Base-by-base conservation (phyloP, 306 rosid species). In the Prunus mume region DNA sequence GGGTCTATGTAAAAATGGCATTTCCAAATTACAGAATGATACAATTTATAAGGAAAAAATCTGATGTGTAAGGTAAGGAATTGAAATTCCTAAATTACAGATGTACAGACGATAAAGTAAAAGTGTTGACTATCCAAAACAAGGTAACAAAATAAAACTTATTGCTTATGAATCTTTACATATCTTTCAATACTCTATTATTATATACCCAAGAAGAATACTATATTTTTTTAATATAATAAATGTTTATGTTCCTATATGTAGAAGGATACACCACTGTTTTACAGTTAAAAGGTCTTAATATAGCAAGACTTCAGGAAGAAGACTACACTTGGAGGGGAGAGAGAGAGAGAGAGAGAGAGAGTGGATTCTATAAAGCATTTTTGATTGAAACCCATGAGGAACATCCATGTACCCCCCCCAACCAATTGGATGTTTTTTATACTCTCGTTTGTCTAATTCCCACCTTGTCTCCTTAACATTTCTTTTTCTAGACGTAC, bases 241-340 rank as follows among this genome's bases (percentile, higher is more conserved):
- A 80, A 86, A 70, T 71, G 83, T 2, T 75, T 75, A 20, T 66
- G 72, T 80, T 38, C 80, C 69, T 88, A 79, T 87, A 76, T 52
- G 76, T 83, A 78, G 86, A 78, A 80, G 78, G 66, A 60, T 80
- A 71, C 66, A 70, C 62, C 87, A 81, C 84, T 87, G 76, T 82
- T 84, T 86, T 87, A 76, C 84, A 89, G 97, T 91, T 95, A 85
- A 83, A 85, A 81, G 83, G 96, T 86, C 96, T 78, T 87, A 87
- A 86, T 91, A 87, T 69, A 79, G 86, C 82, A 81, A 75, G 82
- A 74, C 87, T 87, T 75, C 64, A 80, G 81, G 81, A 83, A 71
- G 74, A 86, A 80, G 86, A 85, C 82, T 78, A 55, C 30, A 52
- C 27, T 57, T 3, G 47, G 5, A 55, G 55, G 46, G 43, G 65